Evolutionary conservation across 2,329 filamentous ascomycete genomes (phyloP).

Genomic region (Aquanectria penicillioides): DNA sequence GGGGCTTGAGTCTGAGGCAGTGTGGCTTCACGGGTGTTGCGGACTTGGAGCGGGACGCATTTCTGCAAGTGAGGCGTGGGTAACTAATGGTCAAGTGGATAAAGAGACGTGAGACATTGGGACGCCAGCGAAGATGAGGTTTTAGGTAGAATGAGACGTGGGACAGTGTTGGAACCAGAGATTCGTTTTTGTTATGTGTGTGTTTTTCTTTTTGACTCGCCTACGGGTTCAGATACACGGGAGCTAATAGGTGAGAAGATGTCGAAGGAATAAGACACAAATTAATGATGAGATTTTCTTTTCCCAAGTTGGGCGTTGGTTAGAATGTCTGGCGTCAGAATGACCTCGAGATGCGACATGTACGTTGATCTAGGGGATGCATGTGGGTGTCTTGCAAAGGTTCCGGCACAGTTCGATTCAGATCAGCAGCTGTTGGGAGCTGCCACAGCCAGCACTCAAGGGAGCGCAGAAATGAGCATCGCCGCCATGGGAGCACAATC

Average conservation of each 20-base stretch:
- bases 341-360: not conserved
- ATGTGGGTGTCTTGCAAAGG: not conserved
- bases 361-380: not conserved
- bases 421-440: too few relatives aligned
- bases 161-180: not conserved
- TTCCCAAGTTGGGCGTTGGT: too few relatives aligned
- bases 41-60: too few relatives aligned
- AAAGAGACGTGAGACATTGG: constrained; percentile 1
- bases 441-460: too few relatives aligned
- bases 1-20: not conserved
- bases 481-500: too few relatives aligned
- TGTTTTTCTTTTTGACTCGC: too few relatives aligned
- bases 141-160: not conserved
- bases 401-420: too few relatives aligned
- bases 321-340: not conserved
- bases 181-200: not conserved
- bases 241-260: too few relatives aligned
- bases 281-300: not conserved
- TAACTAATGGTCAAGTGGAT: not conserved
- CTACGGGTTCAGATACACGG: too few relatives aligned
- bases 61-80: too few relatives aligned
- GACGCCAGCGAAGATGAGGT: not conserved
- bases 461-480: too few relatives aligned
- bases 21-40: not conserved
- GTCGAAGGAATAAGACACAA: too few relatives aligned